Conservation (phyloP, 1,284 basidiomycete species). For the Malassezia nana region DNA sequence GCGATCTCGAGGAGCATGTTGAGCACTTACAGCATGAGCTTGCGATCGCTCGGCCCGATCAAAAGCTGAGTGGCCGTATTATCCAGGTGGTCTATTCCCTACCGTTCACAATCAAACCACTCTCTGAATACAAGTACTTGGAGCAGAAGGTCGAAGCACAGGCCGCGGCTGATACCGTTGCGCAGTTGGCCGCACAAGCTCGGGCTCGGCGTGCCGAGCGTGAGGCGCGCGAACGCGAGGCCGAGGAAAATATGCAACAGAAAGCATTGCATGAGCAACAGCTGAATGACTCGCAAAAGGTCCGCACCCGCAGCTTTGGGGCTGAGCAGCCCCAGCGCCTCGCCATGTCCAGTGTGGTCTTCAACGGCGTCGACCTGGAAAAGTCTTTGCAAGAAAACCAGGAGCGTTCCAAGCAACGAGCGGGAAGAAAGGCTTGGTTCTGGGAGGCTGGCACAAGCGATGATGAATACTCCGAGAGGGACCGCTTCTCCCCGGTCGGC, state of each 20-base stretch:
- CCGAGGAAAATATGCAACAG: background rate
- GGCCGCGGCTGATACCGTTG: constrained; percentile 36
- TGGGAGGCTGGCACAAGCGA: constrained; percentile 35
- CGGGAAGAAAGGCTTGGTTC: constrained; percentile 41
- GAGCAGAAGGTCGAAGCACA: constrained; percentile 31
- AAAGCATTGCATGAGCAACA: constrained; percentile 10
- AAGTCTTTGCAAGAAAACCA: constrained; percentile 38
- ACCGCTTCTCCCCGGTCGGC: constrained; percentile 37
- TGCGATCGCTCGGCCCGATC: constrained; percentile 32
- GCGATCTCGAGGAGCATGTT: constrained; percentile 28
- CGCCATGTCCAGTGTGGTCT: constrained; percentile 24
- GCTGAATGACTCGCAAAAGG: background rate
- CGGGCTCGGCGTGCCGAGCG: constrained; percentile 29
- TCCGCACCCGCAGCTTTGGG: background rate
- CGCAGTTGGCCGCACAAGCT: constrained; percentile 37
- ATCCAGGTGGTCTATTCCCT: constrained; percentile 46
- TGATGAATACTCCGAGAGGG: constrained; percentile 35
- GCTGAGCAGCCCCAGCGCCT: background rate
- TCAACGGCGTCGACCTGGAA: constrained; percentile 33
- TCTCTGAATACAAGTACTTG: constrained; percentile 36
- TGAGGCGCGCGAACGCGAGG: background rate
- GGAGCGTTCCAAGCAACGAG: constrained; percentile 28
- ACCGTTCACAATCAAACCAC: constrained; percentile 41
- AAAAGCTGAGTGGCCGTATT: constrained; percentile 39
- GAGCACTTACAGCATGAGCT: constrained; percentile 38